Conservation (phyloP, 2,329 filamentous ascomycete genomes). For the Colletotrichum destructivum region DNA sequence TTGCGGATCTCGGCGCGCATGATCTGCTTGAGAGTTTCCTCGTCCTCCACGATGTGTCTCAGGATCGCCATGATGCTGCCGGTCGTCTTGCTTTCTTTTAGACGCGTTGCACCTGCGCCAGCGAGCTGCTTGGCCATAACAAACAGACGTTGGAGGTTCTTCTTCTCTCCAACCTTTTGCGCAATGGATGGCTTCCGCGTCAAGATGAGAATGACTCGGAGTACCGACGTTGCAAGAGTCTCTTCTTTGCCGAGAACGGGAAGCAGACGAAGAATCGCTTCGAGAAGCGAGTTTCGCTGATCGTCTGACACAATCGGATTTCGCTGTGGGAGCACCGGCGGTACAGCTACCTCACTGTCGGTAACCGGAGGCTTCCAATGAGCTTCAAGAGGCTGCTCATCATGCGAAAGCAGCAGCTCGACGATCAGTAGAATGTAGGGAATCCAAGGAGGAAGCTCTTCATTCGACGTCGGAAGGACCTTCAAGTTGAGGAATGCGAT, state of each 20-base stretch:
- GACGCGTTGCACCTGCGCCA: slow-evolving; percentile 80
- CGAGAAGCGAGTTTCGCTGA: slow-evolving; percentile 80
- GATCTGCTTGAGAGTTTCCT: slow-evolving; percentile 89
- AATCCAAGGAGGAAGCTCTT: slow-evolving; percentile 93
- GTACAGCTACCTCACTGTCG: slow-evolving; percentile 64
- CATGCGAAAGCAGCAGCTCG: slow-evolving; percentile 91
- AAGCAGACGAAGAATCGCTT: slow-evolving; percentile 85
- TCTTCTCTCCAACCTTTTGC: slow-evolving; percentile 84
- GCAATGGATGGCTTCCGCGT: slow-evolving; percentile 86
- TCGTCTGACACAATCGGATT: slow-evolving; percentile 72
- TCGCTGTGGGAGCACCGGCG: slow-evolving; percentile 64
- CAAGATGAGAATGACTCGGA: slow-evolving; percentile 88
- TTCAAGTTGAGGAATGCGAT: slow-evolving; percentile 83
- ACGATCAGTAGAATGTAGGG: slow-evolving; percentile 91
- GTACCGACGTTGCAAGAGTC: slow-evolving; percentile 84
- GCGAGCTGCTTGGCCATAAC: slow-evolving; percentile 95
- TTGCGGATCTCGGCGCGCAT: slow-evolving; percentile 91
- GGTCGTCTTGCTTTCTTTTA: slow-evolving; percentile 70
- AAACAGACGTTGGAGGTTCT: slow-evolving; percentile 90
- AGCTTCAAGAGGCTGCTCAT: slow-evolving; percentile 83
- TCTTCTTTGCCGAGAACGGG: slow-evolving; percentile 91
- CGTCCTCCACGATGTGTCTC: slow-evolving; percentile 94
- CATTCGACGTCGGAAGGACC: slow-evolving; percentile 50
- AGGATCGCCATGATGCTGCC: slow-evolving; percentile 86
- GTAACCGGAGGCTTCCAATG: slow-evolving; percentile 75